phyloP scores from a whole-genome alignment of 2,329 filamentous ascomycete species.

The Diaporthe ampelina region DNA sequence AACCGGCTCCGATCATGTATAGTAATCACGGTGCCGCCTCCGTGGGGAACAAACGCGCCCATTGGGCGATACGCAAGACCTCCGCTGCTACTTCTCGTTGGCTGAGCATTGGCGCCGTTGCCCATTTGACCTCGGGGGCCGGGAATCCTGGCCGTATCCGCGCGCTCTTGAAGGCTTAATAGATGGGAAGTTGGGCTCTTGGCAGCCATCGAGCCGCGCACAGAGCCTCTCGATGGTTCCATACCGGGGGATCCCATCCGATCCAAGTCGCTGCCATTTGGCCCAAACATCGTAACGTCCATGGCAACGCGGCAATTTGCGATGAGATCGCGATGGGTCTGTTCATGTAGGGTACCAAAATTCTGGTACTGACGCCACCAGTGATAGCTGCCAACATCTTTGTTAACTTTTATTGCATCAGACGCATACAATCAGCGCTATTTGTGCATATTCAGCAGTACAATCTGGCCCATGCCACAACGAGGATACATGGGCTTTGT shows the following conservation, averaged over 20 bases:
- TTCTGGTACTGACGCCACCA: neutral
- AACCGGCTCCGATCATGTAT: slow-evolving; percentile 24
- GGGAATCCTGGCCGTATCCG: neutral
- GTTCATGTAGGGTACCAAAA: neutral
- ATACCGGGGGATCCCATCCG: neutral
- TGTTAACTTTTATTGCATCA: neutral
- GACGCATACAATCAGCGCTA: neutral
- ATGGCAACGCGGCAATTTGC: neutral
- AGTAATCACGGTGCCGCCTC: neutral
- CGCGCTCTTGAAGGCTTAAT: neutral
- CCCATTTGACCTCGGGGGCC: neutral
- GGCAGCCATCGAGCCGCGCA: neutral
- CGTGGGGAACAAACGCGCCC: neutral
- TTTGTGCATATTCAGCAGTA: neutral
- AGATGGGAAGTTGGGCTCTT: neutral
- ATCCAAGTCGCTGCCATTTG: neutral
- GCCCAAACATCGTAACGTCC: neutral
- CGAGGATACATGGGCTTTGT: neutral
- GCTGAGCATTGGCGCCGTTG: neutral
- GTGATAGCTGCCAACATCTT: neutral
- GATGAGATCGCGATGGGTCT: too few relatives aligned
- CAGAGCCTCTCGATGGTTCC: neutral
- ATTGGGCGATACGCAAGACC: neutral
- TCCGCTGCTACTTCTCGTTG: too few relatives aligned
- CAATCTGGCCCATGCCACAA: too few relatives aligned